A percentile compares a stretch with the other conserved stretches of the same genome.
Evolutionary conservation across 768 basidiomycete genomes (phyloP).

Genomic region (Chiua virens): DNA sequence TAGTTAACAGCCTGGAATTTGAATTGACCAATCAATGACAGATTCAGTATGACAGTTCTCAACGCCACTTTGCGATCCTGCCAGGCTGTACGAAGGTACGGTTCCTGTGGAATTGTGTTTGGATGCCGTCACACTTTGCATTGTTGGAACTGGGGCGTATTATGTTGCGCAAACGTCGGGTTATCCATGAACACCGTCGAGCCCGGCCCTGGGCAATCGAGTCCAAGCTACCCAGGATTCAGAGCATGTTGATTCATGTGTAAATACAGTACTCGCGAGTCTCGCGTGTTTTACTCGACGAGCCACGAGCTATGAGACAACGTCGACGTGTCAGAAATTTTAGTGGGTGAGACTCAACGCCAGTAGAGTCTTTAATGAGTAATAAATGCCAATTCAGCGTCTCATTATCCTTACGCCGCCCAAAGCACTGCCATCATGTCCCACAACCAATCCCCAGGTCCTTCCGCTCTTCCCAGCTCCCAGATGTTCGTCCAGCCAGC

Average conservation of each 20-base stretch:
- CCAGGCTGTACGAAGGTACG: background rate
- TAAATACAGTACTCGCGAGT: too few species aligned
- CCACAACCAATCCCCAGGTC: conserved; percentile 56
- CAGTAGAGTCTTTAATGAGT: conserved; percentile 24
- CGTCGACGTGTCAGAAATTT: conserved; percentile 1
- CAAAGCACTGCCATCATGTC: conserved; percentile 60
- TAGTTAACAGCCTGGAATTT: background rate
- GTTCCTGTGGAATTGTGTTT: conserved; percentile 23
- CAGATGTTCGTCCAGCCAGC: conserved; percentile 35
- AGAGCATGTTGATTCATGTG: too few species aligned
- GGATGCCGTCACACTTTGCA: conserved; percentile 20
- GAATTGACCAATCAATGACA: background rate
- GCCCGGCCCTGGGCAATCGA: background rate
- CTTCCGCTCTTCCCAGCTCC: conserved; percentile 42
- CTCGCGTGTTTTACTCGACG: too few species aligned
- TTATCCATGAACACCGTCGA: background rate
- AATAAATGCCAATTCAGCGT: conserved; percentile 30
- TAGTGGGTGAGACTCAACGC: conserved; percentile 27
- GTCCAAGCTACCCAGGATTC: too few species aligned
- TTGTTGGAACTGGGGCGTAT: too few species aligned
- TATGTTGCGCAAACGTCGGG: background rate
- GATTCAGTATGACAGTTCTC: background rate
- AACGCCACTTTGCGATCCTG: conserved; percentile 10
- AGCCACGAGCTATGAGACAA: conserved; percentile 5
- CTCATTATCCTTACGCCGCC: conserved; percentile 34